phyloP scores from a whole-genome alignment of 2,329 filamentous ascomycete genomes.

The Thermoascus crustaceus region DNA sequence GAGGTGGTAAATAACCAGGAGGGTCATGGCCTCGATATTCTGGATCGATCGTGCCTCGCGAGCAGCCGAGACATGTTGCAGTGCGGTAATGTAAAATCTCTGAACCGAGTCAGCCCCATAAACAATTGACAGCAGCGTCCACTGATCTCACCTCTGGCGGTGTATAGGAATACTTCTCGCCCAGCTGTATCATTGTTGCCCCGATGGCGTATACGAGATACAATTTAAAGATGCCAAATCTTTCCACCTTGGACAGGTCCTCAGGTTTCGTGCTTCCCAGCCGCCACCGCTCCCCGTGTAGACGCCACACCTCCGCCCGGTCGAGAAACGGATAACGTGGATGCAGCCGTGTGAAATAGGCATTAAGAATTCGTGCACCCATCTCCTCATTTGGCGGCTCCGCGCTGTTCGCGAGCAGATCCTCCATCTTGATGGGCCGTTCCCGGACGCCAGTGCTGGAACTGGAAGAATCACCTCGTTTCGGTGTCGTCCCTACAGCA shows the following conservation, averaged over 20 bases:
- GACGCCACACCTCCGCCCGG: constrained; percentile 36
- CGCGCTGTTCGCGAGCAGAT: constrained; percentile 36
- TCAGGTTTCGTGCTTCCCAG: constrained; percentile 29
- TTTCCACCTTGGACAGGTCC: constrained; percentile 25
- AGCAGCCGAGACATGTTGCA: constrained; percentile 43
- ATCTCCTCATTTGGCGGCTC: constrained; percentile 42
- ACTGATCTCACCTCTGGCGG: constrained; percentile 31
- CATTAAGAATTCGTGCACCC: constrained; percentile 36
- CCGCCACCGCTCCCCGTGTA: constrained; percentile 36
- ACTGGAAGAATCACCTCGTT: not conserved
- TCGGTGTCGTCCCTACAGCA: not conserved
- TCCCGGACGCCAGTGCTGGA: constrained; percentile 16
- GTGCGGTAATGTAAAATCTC: constrained; percentile 43
- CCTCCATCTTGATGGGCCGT: constrained; percentile 30
- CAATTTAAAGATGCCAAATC: constrained; percentile 44
- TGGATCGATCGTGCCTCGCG: constrained; percentile 43
- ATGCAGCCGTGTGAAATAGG: constrained; percentile 41
- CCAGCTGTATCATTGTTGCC: constrained; percentile 41
- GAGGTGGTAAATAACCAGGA: constrained; percentile 45
- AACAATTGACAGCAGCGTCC: not conserved
- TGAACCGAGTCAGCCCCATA: constrained; percentile 16
- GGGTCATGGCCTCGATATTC: constrained; percentile 46
- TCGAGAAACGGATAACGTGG: constrained; percentile 45
- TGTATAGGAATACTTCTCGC: constrained; percentile 38
- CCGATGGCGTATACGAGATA: constrained; percentile 48